Evolutionary conservation across 2,329 filamentous ascomycete genomes (phyloP), one percentile per base, ranked within the genome.

Genomic region (Beauveria rudraprayagi): DNA sequence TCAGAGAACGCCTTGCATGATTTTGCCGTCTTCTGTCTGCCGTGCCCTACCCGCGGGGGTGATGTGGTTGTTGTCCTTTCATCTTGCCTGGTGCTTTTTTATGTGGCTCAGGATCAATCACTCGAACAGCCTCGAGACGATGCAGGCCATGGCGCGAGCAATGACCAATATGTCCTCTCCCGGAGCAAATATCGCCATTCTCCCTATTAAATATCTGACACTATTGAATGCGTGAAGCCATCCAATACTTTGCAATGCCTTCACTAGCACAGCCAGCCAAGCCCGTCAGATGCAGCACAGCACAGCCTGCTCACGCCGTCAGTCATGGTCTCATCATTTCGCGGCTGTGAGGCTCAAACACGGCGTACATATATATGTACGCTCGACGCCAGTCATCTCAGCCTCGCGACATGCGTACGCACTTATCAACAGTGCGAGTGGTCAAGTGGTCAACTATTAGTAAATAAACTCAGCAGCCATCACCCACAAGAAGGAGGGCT

Each of bases 381-480:
- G 48, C 28, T 30, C 19, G 9, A 19, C 40, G 56, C 47, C 56
- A 6, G 40, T 59, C 56, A 59, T 53, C 47, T 52, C 56, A 59
- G 56, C 56, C 56, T 59, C 56, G 40, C 34, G 5, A 30, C 11
- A 34, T 34, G 30, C 30, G 30, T 34, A 34, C 11, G 30, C 30
- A 34, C 30, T 34, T 34, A 14, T 37, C 14, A 11, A 37, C 5
- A 37, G 5, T 37, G 34, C 11, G 1, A 37, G 34, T 37, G 34
- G 34, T 37, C 34, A 37, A 37, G 34, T 37, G 34, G 34, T 37
- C 34, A 37, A 37, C 10, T 37, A 34, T 34, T 34, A 34, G 30
- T 34, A 34, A 11, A 22, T 19, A 46, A 46, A 46, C 17, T 16
- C 10, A 34, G 28, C 47, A 19, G 26, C 17, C 47, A 34, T 50